phyloP scores from a whole-genome alignment of 164 flowering plant genomes.

The Magnolia officinalis region DNA sequence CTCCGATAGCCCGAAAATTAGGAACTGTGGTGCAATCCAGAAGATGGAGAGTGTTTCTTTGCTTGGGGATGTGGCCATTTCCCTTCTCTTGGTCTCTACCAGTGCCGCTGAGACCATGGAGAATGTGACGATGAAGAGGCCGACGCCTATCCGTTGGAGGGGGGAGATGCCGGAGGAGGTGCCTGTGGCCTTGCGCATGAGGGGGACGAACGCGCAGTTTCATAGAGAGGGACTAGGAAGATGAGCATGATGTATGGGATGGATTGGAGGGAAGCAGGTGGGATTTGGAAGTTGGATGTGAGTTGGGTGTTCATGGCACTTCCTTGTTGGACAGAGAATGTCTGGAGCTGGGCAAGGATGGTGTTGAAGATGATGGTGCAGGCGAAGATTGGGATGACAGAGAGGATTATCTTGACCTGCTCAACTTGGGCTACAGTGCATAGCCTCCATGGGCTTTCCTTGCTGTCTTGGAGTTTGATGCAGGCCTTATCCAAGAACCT shows the following conservation, averaged over 20 bases:
- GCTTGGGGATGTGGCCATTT: conserved; percentile 16
- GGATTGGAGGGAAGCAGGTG: conserved; percentile 72
- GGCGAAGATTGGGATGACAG: conserved; percentile 60
- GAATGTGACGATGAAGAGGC: conserved; percentile 61
- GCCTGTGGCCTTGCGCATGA: conserved; percentile 50
- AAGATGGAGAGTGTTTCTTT: conserved; percentile 36
- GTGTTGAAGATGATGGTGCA: conserved; percentile 80
- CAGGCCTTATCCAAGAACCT: conserved; percentile 94
- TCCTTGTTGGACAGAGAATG: conserved; percentile 83
- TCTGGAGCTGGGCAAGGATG: conserved; percentile 70
- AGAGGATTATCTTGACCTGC: conserved; percentile 60
- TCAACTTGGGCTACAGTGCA: conserved; percentile 70
- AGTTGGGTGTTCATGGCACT: conserved; percentile 49
- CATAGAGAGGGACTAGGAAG: conserved; percentile 68
- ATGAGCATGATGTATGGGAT: conserved; percentile 65
- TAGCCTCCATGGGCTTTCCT: conserved; percentile 66
- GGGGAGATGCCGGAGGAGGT: conserved; percentile 61
- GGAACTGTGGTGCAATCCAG: conserved; percentile 61
- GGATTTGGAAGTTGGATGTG: conserved; percentile 52
- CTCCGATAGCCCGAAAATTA: conserved; percentile 62
- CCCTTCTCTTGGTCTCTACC: conserved; percentile 56
- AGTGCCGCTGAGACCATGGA: conserved; percentile 78
- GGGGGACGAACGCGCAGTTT: conserved; percentile 54
- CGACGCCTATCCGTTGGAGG: conserved; percentile 59
- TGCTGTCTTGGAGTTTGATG: conserved; percentile 40